Evolutionary conservation across 2,329 filamentous ascomycete genomes (phyloP).

Genomic region (Penicillium crustosum): DNA sequence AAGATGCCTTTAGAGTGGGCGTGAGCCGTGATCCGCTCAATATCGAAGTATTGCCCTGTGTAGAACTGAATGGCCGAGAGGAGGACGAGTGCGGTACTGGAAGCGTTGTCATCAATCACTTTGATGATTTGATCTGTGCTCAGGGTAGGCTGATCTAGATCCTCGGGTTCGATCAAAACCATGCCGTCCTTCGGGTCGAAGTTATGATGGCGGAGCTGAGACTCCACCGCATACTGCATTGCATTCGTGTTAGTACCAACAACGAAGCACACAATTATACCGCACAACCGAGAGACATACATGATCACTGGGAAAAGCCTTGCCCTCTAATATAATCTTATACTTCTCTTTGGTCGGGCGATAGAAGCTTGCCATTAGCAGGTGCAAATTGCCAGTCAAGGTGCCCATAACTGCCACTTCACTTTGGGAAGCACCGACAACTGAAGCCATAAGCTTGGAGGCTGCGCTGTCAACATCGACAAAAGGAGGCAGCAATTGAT

Average conservation of each 20-base stretch:
- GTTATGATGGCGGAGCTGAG: conserved; percentile 72
- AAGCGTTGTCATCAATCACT: conserved; percentile 72
- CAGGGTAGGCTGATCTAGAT: conserved; percentile 56
- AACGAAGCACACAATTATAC: background rate
- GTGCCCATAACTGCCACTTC: conserved; percentile 90
- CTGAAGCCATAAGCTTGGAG: conserved; percentile 65
- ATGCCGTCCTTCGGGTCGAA: conserved; percentile 67
- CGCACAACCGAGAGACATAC: conserved; percentile 44
- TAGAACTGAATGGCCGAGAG: conserved; percentile 91
- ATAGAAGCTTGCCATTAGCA: conserved; percentile 84
- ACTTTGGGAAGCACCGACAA: conserved; percentile 70
- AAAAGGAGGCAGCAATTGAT: conserved; percentile 70
- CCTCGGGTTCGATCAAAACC: conserved; percentile 68
- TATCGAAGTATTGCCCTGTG: conserved; percentile 85
- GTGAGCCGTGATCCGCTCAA: conserved; percentile 72
- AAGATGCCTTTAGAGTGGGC: conserved; percentile 69
- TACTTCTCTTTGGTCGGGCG: conserved; percentile 62
- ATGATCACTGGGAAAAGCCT: conserved; percentile 85
- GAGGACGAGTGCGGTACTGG: conserved; percentile 71
- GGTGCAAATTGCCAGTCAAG: conserved; percentile 75
- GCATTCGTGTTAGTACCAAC: conserved; percentile 9
- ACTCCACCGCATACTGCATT: conserved; percentile 73
- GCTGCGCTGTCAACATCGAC: conserved; percentile 76
- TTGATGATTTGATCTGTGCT: conserved; percentile 69
- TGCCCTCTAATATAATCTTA: conserved; percentile 86